A percentile compares a stretch with the other conserved stretches of the same genome.
Evolutionary conservation across 257 asterid genomes (phyloP).

Genomic region (Penstemon barbatus): DNA sequence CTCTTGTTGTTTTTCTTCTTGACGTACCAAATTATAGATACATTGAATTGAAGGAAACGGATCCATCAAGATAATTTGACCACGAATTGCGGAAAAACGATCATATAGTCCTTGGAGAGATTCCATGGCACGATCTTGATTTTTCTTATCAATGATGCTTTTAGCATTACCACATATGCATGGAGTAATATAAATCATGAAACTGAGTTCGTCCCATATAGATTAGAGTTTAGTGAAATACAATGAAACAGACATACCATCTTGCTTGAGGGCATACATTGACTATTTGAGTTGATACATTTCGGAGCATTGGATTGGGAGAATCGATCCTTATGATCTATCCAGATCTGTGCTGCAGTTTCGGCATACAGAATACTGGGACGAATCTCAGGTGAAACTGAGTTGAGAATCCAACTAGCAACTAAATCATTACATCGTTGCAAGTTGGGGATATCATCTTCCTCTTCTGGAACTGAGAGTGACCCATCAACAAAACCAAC

Average conservation of each 20-base stretch:
- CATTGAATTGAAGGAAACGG: neutral
- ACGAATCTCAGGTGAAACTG: constrained; percentile 1
- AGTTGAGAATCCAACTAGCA: constrained; percentile 19
- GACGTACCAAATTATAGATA: neutral
- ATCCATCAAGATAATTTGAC: neutral
- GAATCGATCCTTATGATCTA: too few species aligned
- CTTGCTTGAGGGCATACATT: too few species aligned
- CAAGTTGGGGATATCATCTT: neutral
- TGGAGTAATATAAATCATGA: neutral
- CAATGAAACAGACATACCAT: too few species aligned
- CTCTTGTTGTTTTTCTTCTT: neutral
- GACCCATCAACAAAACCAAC: too few species aligned
- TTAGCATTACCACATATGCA: constrained; percentile 11
- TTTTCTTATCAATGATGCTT: neutral
- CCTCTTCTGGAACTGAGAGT: too few species aligned
- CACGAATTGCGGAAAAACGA: neutral
- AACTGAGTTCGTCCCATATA: constrained; percentile 15
- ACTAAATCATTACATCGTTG: constrained; percentile 20
- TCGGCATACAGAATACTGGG: constrained; percentile 20
- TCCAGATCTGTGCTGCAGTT: neutral
- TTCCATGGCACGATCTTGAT: constrained; percentile 20
- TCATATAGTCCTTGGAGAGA: constrained; percentile 21
- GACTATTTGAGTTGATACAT: too few species aligned
- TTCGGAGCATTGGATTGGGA: too few species aligned
- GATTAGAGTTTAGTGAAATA: neutral